phyloP scores from a whole-genome alignment of 1,284 basidiomycete species.

The Boletus holoroseus region DNA sequence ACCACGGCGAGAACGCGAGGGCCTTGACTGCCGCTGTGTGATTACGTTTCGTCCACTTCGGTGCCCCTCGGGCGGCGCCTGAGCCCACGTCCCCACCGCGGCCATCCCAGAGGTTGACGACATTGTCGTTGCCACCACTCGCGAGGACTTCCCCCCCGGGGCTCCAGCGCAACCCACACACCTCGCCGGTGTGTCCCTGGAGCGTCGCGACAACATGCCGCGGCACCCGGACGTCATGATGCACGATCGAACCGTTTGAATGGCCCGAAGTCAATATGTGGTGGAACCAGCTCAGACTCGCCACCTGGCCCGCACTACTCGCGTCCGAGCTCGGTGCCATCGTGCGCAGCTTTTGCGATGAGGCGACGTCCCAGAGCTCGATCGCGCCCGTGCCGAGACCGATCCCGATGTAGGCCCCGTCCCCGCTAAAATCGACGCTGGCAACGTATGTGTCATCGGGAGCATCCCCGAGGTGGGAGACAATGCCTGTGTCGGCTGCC shows the following conservation, averaged over 20 bases:
- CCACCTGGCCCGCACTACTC: constrained; percentile 56
- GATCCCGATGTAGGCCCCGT: constrained; percentile 83
- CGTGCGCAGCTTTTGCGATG: constrained; percentile 75
- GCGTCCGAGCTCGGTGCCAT: constrained; percentile 53
- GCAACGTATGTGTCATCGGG: constrained; percentile 73
- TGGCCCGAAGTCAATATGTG: constrained; percentile 87
- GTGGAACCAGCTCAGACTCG: constrained; percentile 79
- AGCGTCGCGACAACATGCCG: constrained; percentile 87
- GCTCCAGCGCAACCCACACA: constrained; percentile 82
- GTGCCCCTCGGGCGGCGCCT: constrained; percentile 52
- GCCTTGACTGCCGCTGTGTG: constrained; percentile 96
- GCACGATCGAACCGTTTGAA: constrained; percentile 87
- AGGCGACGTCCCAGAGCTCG: constrained; percentile 93
- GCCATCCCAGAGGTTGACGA: constrained; percentile 95
- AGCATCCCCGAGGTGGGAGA: constrained; percentile 71
- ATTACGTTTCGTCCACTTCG: constrained; percentile 90
- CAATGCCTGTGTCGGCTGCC: constrained; percentile 86
- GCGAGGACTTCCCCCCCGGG: constrained; percentile 84
- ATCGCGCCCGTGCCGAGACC: constrained; percentile 84
- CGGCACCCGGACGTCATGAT: constrained; percentile 87
- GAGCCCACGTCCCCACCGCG: constrained; percentile 63
- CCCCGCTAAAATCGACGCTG: constrained; percentile 80
- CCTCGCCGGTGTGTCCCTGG: constrained; percentile 83
- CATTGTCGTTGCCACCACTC: constrained; percentile 93
- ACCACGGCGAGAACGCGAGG: constrained; percentile 96